These are phyloP conservation scores for Gautieria morchelliformis DNA, from an alignment of 768 basidiomycete genomes.

Conservation along the genomic window DNA sequence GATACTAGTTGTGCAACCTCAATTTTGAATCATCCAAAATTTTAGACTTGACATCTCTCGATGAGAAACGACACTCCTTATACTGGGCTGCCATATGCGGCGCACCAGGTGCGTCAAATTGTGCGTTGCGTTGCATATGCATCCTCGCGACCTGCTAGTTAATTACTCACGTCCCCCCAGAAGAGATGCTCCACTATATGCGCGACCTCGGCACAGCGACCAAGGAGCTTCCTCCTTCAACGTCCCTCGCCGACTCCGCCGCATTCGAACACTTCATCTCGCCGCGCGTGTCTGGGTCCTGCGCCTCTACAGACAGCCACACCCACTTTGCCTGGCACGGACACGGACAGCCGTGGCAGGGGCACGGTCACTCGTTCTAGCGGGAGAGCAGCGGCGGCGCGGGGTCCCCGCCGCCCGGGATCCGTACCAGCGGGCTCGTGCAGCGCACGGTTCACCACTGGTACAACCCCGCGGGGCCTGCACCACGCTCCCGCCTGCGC, in stretches of 20 bases:
- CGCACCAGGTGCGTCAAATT: constrained; percentile 35
- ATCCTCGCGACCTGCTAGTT: constrained; percentile 35
- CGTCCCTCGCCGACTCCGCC: constrained; percentile 70
- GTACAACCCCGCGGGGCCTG: too few species aligned
- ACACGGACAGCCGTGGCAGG: constrained; percentile 24
- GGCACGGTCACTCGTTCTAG: constrained; percentile 24
- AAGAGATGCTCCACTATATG: constrained; percentile 49
- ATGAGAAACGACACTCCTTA: constrained; percentile 1
- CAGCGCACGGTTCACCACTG: too few species aligned
- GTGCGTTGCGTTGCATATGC: constrained; percentile 38
- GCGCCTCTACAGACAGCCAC: constrained; percentile 60
- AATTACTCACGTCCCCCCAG: constrained; percentile 35
- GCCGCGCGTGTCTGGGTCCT: constrained; percentile 82
- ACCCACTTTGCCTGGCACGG: constrained; percentile 25
- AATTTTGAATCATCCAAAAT: too few species aligned
- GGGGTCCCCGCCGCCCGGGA: constrained; percentile 62
- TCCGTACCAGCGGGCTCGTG: constrained; percentile 10
- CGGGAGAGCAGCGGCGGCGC: constrained; percentile 52
- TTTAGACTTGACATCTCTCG: too few species aligned
- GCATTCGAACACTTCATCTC: constrained; percentile 72
- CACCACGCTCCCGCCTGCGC: too few species aligned
- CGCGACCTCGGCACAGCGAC: constrained; percentile 36
- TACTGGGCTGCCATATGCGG: constrained; percentile 32
- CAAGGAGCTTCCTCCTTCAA: constrained; percentile 15
- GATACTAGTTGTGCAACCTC: too few species aligned